phyloP scores from a whole-genome alignment of 1,139 yeast species.

The Hemisphaericaspora subhashii region DNA sequence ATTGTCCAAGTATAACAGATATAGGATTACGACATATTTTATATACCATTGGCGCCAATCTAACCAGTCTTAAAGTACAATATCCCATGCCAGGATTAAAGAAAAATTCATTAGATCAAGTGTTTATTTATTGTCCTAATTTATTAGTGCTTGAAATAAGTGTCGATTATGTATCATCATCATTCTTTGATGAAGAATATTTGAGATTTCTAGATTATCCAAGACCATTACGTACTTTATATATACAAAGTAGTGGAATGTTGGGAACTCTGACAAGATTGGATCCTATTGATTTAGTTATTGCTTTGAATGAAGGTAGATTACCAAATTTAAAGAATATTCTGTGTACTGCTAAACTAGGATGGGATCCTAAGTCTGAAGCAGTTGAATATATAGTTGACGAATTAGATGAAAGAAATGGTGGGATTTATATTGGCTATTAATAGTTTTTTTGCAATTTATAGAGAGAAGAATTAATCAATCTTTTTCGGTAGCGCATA shows the following conservation, averaged over 20 bases:
- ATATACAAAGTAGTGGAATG: conserved; percentile 84
- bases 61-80: conserved; percentile 63
- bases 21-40: conserved; percentile 61
- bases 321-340: conserved; percentile 66
- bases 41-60: conserved; percentile 60
- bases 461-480: too few species aligned
- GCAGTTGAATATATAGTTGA: conserved; percentile 51
- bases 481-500: too few species aligned
- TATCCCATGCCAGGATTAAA: conserved; percentile 87
- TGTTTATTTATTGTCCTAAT: conserved; percentile 75
- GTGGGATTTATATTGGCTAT: conserved; percentile 48
- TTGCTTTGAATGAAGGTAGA: conserved; percentile 78
- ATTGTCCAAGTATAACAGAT: conserved; percentile 76
- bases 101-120: conserved; percentile 68
- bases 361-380: conserved; percentile 82
- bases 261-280: conserved; percentile 81
- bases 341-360: conserved; percentile 71
- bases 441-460: too few species aligned
- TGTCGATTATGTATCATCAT: conserved; percentile 78
- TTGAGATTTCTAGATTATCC: conserved; percentile 37
- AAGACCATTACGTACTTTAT: conserved; percentile 64
- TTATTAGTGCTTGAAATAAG: conserved; percentile 61
- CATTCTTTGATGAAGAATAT: conserved; percentile 60
- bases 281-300: conserved; percentile 84
- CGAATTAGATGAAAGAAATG: conserved; percentile 40